Percentiles rank a stretch among this genome's conserved stretches.
Evolutionary conservation across 2,329 filamentous ascomycete genomes (phyloP).

Genomic region (Xylaria arbuscula): DNA sequence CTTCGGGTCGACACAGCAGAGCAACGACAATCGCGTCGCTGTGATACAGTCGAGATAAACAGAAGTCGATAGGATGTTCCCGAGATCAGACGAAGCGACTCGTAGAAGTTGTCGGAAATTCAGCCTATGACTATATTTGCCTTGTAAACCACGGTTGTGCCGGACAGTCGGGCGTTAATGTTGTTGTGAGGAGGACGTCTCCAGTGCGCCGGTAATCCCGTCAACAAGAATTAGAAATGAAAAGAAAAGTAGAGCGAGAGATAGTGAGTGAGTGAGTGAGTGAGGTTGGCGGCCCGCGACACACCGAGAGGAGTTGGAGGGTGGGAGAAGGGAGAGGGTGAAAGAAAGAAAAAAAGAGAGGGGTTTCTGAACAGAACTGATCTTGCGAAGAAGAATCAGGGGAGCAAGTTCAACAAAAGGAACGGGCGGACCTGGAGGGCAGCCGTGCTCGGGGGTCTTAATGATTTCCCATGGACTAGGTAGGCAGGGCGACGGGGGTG

Average conservation of each 20-base stretch:
- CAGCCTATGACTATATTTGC: conserved; percentile 52
- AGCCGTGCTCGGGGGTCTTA: conserved; percentile 49
- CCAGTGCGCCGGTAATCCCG: conserved; percentile 36
- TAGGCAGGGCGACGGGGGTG: conserved; percentile 32
- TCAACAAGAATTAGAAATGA: conserved; percentile 37
- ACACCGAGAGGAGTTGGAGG: conserved; percentile 47
- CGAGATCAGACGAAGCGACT: conserved; percentile 46
- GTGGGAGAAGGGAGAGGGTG: conserved; percentile 51
- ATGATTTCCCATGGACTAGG: conserved; percentile 49
- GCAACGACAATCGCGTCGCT: conserved; percentile 47
- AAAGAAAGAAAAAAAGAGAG: conserved; percentile 54
- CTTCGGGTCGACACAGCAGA: conserved; percentile 56
- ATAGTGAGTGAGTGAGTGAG: conserved; percentile 35
- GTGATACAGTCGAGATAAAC: conserved; percentile 50
- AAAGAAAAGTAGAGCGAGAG: conserved; percentile 34
- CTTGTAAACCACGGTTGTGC: conserved; percentile 51
- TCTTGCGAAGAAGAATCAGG: conserved; percentile 53
- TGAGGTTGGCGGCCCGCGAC: conserved; percentile 47
- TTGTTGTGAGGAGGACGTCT: conserved; percentile 45
- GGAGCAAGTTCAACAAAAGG: conserved; percentile 51
- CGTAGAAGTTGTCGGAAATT: conserved; percentile 44
- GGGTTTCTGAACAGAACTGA: conserved; percentile 54
- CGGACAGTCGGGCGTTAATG: conserved; percentile 53
- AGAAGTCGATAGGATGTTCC: conserved; percentile 45
- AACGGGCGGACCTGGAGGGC: conserved; percentile 46